Conservation (phyloP, 1,139 yeast species). For the Neolecta irregularis region DNA sequence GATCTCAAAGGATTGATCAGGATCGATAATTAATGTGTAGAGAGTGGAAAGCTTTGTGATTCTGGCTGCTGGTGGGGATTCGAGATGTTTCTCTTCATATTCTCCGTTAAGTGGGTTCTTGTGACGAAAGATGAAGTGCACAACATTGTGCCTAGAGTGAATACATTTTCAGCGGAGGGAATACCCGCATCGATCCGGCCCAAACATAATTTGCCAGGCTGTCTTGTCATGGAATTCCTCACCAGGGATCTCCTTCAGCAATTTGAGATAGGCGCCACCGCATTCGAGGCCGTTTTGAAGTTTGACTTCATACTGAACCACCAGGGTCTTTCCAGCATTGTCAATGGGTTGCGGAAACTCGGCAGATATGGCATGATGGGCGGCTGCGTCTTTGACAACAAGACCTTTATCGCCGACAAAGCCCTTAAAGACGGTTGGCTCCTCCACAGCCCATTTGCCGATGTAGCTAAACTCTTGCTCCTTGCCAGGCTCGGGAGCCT, state of each 20-base stretch:
- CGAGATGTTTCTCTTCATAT: conserved; percentile 53
- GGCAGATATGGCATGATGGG: conserved; percentile 64
- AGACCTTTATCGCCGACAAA: conserved; percentile 53
- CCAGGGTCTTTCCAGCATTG: conserved; percentile 48
- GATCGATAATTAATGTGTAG: conserved; percentile 58
- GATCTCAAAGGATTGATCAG: conserved; percentile 55
- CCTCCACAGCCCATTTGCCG: conserved; percentile 64
- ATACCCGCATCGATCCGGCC: conserved; percentile 86
- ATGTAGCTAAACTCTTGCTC: conserved; percentile 39
- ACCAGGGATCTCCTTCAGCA: conserved; percentile 35
- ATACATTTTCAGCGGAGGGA: too few relatives aligned
- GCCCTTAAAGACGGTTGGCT: conserved; percentile 41
- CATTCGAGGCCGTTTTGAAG: conserved; percentile 61
- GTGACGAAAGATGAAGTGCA: conserved; percentile 58
- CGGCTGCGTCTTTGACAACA: conserved; percentile 58
- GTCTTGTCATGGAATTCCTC: conserved; percentile 43
- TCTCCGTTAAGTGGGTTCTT: conserved; percentile 40
- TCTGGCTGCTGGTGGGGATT: conserved; percentile 52
- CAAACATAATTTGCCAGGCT: conserved; percentile 79
- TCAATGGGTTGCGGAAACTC: conserved; percentile 40
- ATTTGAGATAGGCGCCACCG: conserved; percentile 79
- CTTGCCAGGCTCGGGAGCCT: conserved; percentile 25
- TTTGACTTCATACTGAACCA: conserved; percentile 78
- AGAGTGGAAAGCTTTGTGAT: conserved; percentile 41
- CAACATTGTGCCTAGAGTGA: conserved; percentile 58